Evolutionary conservation across 1,284 basidiomycete genomes (phyloP), one percentile per base, ranked within the genome.

Genomic region (Papiliotrema flavescens): DNA sequence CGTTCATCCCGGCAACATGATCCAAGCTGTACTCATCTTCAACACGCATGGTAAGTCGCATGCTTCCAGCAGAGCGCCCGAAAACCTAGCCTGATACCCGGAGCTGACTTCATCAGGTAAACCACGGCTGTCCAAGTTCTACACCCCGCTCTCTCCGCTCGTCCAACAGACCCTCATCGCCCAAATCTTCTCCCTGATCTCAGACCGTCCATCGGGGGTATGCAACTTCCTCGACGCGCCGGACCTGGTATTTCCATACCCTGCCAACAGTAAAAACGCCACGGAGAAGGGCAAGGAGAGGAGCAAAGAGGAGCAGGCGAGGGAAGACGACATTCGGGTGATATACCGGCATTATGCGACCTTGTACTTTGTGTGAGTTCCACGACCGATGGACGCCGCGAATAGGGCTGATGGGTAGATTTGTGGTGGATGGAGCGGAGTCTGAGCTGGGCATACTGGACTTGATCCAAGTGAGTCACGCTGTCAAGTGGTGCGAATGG

Each of bases 391-490:
- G 20, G 35, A 13, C 3, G 19, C 22, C 34, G 15, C 36, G 35
- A 41, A 19, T 20, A 48, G n/a, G 39, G 34, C 49, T 60, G 53
- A 53, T 44, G 17, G 5, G n/a, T 49, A 75, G 74, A 15, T 95
- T 98, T 73, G 89, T 98, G 7, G 93, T 98, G 24, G 95, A 98
- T 67, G 85, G 85, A 36, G 89, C 89, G 41, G 95, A 98, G 79
- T 94, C 90, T 68, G 95, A 98, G 76, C 81, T 99, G 14, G 96
- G 94, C 1, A 90, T 98, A 55, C 78, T 99, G 46, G 96, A 99
- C 71, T 77, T 99, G 57, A 98, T 99, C 47, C 96, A 99, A 82
- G 93, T 92, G 68, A 59, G 13, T 40, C 15, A 19, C 28, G n/a
- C 24, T 26, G 17, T 23, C 37, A 36, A 24, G n/a, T 19, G 19